A percentile compares a stretch with the other conserved stretches of the same genome.
These are phyloP conservation scores for Picea abies DNA, from an alignment of 83 land plant genomes.

Conservation along the genomic window DNA sequence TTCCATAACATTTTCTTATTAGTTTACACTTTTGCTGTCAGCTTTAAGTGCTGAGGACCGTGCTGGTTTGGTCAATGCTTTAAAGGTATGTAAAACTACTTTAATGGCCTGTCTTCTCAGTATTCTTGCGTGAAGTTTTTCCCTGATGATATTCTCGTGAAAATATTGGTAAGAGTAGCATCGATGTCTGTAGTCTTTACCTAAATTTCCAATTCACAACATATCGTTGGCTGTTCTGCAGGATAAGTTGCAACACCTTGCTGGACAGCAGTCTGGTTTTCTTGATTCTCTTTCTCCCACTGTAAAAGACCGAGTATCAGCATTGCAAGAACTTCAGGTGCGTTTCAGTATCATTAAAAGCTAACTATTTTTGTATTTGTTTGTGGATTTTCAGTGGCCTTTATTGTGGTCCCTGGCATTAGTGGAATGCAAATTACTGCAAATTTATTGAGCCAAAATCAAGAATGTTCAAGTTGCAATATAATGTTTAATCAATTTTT, in stretches of 20 bases:
- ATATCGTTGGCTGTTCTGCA: slow-evolving; percentile 17
- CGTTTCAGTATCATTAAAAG: too few species aligned
- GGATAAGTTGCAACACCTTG: slow-evolving; percentile 56
- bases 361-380: too few species aligned
- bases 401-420: too few species aligned
- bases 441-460: too few species aligned
- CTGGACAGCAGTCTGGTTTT: slow-evolving; percentile 48
- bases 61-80: slow-evolving; percentile 53
- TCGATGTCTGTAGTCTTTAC: neutral
- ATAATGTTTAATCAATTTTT: too few species aligned
- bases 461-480: too few species aligned
- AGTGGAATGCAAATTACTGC: too few species aligned
- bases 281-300: slow-evolving; percentile 54
- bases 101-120: neutral
- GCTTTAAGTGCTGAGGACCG: slow-evolving; percentile 66
- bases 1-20: too few species aligned
- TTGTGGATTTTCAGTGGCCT: too few species aligned
- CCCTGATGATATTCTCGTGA: too few species aligned
- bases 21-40: slow-evolving; percentile 5
- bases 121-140: neutral
- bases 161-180: too few species aligned
- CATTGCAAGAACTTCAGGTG: slow-evolving; percentile 62
- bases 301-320: slow-evolving; percentile 57
- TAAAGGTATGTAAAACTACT: slow-evolving; percentile 37
- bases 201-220: neutral